phyloP scores from a whole-genome alignment of 352 stramenopile genomes.

The Phytophthora europaea region DNA sequence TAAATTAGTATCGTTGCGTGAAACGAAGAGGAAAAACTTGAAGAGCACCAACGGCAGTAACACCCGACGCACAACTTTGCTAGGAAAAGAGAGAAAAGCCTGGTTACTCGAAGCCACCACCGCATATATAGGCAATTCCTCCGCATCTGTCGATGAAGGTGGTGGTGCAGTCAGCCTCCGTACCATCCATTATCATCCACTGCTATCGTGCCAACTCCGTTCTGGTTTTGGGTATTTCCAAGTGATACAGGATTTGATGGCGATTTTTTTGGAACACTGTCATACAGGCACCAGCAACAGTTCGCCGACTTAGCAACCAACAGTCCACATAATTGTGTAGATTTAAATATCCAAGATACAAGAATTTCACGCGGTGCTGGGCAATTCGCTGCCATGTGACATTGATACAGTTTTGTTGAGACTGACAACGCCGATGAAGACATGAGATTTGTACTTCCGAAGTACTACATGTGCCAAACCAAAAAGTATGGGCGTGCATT shows the following conservation, averaged over 20 bases:
- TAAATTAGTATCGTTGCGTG: background rate
- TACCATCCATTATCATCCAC: no score
- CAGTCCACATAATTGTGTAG: no score
- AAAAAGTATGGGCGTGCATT: no score
- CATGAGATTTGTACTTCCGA: no score
- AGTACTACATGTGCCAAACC: no score
- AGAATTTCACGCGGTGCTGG: background rate
- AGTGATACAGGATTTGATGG: background rate
- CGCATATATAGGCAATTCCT: background rate
- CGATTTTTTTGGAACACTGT: background rate
- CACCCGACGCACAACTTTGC: background rate
- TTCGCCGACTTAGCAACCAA: no score
- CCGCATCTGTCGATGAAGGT: background rate
- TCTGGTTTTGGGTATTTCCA: background rate
- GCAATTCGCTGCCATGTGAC: background rate
- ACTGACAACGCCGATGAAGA: background rate
- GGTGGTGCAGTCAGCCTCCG: background rate
- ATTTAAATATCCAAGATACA: background rate
- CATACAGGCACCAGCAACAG: no score
- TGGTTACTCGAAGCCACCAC: background rate
- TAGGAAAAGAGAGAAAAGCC: no score
- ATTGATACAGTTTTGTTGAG: conserved; percentile 5
- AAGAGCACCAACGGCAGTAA: background rate
- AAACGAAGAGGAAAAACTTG: background rate
- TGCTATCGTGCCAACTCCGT: no score